Percentiles rank a stretch among this genome's conserved stretches.
These are phyloP conservation scores for Zopfochytrium polystomum DNA, from an alignment of 371 early-diverging fungal species.

Conservation along the genomic window DNA sequence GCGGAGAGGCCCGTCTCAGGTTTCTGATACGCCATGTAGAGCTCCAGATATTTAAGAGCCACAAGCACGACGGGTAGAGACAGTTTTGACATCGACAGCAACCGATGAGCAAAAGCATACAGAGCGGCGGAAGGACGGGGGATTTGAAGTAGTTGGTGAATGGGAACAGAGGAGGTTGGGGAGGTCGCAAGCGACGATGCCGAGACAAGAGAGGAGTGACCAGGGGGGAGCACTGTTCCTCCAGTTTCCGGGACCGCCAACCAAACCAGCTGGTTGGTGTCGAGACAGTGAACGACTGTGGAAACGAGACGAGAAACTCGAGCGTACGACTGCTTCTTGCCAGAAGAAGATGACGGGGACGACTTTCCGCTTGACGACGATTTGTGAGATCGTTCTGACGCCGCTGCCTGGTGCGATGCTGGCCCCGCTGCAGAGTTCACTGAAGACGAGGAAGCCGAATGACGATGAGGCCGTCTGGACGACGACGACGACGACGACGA, in stretches of 20 bases:
- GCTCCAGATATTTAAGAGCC: slow-evolving; percentile 14
- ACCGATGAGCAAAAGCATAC: slow-evolving; percentile 22
- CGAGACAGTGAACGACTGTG: slow-evolving; percentile 21
- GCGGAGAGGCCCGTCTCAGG: not conserved
- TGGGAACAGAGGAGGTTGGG: not conserved
- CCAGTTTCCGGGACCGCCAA: not conserved
- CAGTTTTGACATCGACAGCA: slow-evolving; percentile 11
- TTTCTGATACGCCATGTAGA: slow-evolving; percentile 1
- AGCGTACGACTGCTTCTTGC: slow-evolving; percentile 12
- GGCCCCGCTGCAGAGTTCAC: no score
- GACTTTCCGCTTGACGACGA: not conserved
- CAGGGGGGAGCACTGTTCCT: not conserved
- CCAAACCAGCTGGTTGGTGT: slow-evolving; percentile 5
- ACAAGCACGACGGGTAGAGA: slow-evolving; percentile 18
- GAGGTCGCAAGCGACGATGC: not conserved
- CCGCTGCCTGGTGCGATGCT: no score
- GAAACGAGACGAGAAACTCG: slow-evolving; percentile 23
- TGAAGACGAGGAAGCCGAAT: no score
- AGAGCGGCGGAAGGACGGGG: slow-evolving; percentile 17
- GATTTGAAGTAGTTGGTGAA: not conserved
- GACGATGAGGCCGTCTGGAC: no score
- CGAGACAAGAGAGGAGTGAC: not conserved
- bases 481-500: no score
- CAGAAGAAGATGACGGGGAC: not conserved
- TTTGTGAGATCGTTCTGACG: no score